Percentiles rank a stretch among this genome's conserved stretches.
phyloP scores from a whole-genome alignment of 257 asterid genomes.

The Phtheirospermum japonicum region DNA sequence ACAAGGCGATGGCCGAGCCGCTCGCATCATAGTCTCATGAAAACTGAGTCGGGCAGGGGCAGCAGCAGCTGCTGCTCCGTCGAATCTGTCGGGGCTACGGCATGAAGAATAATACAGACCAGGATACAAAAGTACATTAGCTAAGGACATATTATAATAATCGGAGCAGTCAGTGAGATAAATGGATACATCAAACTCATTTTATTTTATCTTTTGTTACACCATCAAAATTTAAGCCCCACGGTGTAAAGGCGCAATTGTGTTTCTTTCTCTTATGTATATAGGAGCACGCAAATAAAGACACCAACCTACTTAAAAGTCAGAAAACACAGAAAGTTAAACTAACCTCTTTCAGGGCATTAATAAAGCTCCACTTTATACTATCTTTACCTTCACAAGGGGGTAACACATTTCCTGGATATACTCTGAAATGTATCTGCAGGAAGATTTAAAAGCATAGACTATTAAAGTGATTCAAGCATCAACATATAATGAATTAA shows the following conservation, averaged over 20 bases:
- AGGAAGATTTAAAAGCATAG: slow-evolving; percentile 23
- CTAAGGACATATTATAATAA: slow-evolving; percentile 16
- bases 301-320: slow-evolving; percentile 19
- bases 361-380: slow-evolving; percentile 90
- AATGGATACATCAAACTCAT: neutral
- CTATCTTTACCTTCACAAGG: slow-evolving; percentile 97
- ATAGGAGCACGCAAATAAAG: slow-evolving; percentile 13
- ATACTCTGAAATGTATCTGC: slow-evolving; percentile 97
- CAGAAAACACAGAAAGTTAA: slow-evolving; percentile 27
- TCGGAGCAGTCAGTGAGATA: slow-evolving; percentile 10
- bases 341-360: slow-evolving; percentile 92
- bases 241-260: slow-evolving; percentile 4
- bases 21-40: slow-evolving; percentile 56
- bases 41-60: slow-evolving; percentile 40
- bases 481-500: slow-evolving; percentile 4
- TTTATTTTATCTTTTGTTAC: slow-evolving; percentile 13
- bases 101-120: no score
- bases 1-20: slow-evolving; percentile 15
- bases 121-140: neutral
- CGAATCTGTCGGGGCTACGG: slow-evolving; percentile 53
- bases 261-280: slow-evolving; percentile 13
- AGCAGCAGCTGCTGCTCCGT: slow-evolving; percentile 25
- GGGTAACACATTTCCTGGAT: slow-evolving; percentile 68
- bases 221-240: slow-evolving; percentile 1
- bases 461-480: slow-evolving; percentile 19